These are phyloP conservation scores for Cornus suecica DNA, from an alignment of 148 eudicot species.

Conservation along the genomic window DNA sequence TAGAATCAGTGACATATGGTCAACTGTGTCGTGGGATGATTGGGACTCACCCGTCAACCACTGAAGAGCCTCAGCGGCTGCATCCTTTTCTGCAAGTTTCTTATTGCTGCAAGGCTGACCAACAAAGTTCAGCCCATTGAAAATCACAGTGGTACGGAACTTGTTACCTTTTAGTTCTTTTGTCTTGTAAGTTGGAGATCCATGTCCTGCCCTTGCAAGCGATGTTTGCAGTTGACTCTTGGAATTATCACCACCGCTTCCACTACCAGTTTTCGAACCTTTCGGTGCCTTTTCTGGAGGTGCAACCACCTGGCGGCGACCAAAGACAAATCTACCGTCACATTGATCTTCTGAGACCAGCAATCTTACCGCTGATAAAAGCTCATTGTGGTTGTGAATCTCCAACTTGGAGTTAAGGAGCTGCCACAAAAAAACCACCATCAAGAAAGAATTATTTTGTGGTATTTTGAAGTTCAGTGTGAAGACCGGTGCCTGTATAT, in stretches of 20 bases:
- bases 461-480: background rate
- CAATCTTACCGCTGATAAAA: conserved; percentile 65
- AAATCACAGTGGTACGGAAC: conserved; percentile 63
- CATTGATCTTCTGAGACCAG: conserved; percentile 71
- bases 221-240: conserved; percentile 79
- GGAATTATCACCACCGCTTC: conserved; percentile 55
- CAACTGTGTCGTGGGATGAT: conserved; percentile 48
- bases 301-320: conserved; percentile 56
- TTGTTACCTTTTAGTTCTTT: conserved; percentile 62
- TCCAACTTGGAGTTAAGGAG: conserved; percentile 63
- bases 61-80: conserved; percentile 75
- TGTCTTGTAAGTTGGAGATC: conserved; percentile 73
- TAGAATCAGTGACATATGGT: conserved; percentile 59
- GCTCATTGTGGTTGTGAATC: conserved; percentile 42
- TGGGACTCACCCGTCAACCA: conserved; percentile 83
- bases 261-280: conserved; percentile 15
- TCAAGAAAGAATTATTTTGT: background rate
- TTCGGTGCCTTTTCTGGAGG: conserved; percentile 45
- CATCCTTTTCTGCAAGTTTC: conserved; percentile 88
- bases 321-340: conserved; percentile 89
- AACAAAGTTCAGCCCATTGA: conserved; percentile 76
- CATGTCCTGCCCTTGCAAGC: conserved; percentile 80
- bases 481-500: background rate
- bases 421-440: conserved; percentile 31
- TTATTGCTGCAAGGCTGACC: conserved; percentile 74